These are phyloP conservation scores for Stereum hirsutum DNA, from an alignment of 1,284 basidiomycete genomes.

Conservation along the genomic window DNA sequence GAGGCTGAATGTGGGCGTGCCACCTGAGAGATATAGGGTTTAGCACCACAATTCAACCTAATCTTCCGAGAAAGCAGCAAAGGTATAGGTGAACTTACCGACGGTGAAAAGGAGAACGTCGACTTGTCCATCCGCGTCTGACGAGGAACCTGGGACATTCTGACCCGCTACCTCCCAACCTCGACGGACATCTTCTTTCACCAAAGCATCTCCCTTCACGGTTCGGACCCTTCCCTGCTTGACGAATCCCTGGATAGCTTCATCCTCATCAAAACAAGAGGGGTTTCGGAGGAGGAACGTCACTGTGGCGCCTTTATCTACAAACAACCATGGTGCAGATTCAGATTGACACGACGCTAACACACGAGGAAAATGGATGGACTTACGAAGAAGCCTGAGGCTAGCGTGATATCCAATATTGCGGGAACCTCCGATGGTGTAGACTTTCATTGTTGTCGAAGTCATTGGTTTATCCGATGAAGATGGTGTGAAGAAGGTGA, in stretches of 20 bases:
- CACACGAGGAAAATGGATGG: neutral
- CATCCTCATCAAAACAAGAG: constrained; percentile 35
- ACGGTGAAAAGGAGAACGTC: constrained; percentile 42
- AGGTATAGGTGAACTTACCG: constrained; percentile 22
- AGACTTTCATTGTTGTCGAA: constrained; percentile 32
- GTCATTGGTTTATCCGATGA: too few species aligned
- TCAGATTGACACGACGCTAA: too few species aligned
- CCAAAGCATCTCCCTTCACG: constrained; percentile 43
- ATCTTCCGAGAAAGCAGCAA: too few species aligned
- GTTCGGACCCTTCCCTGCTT: constrained; percentile 32
- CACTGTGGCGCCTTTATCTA: constrained; percentile 37
- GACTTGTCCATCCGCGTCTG: constrained; percentile 16
- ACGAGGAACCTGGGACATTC: too few species aligned
- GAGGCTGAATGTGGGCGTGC: constrained; percentile 29
- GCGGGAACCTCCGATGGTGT: constrained; percentile 51
- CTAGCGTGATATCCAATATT: constrained; percentile 55
- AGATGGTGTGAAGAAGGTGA: too few species aligned
- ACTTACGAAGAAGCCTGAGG: constrained; percentile 39
- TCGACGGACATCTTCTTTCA: constrained; percentile 29
- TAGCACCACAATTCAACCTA: neutral
- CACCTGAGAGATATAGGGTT: constrained; percentile 21
- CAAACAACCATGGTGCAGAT: neutral
- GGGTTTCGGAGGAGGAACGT: constrained; percentile 41
- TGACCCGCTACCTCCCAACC: constrained; percentile 34
- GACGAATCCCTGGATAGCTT: constrained; percentile 30